Base-by-base conservation (phyloP, 805 yeast genomes). In the Spathaspora boniae region DNA sequence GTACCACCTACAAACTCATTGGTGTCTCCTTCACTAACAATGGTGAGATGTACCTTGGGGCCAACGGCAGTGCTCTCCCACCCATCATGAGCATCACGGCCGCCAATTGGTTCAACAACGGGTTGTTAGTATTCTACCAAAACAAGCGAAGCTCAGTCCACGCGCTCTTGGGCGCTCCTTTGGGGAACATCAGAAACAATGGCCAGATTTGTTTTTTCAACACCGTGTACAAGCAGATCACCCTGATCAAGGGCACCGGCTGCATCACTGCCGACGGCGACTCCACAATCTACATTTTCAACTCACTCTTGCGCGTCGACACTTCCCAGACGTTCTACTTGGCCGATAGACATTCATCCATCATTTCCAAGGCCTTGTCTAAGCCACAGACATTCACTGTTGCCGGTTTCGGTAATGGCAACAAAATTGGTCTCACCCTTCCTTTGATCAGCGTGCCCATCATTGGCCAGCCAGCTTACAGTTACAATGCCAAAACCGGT, bases 401-500 rank as follows among this genome's bases (percentile, higher is more conserved):
- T 33, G 48, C 48, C 17, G 60, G 60, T 14, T 56, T 45, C 41
- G 62, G 62, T 36, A 44, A 45, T 33, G 56, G 56, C n/a, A 56
- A 56, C 37, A 15, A 35, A 18, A 43, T 53, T 32, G 52, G 48
- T 22, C 32, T 47, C 16, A 31, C 38, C n/a, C 19, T 31, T 18
- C 19, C 49, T 4, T 33, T 44, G 12, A 20, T 37, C 17, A 18
- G 29, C 25, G 16, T 36, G 14, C 30, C 26, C 9, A 16, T 35
- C 3, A 24, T 30, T 5, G 22, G 36, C 16, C 24, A 26, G 17
- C 4, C n/a, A 25, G 14, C 26, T 11, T 38, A 18, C 16, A 9
- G 22, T 29, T 38, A 50, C 34, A 39, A 40, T 26, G 26, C 46
- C 4, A 24, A 18, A 3, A 43, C 49, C 11, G 57, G 57, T 31